These are phyloP conservation scores for Suhomyces canberraensis DNA, from an alignment of 805 yeast species.

Conservation along the genomic window DNA sequence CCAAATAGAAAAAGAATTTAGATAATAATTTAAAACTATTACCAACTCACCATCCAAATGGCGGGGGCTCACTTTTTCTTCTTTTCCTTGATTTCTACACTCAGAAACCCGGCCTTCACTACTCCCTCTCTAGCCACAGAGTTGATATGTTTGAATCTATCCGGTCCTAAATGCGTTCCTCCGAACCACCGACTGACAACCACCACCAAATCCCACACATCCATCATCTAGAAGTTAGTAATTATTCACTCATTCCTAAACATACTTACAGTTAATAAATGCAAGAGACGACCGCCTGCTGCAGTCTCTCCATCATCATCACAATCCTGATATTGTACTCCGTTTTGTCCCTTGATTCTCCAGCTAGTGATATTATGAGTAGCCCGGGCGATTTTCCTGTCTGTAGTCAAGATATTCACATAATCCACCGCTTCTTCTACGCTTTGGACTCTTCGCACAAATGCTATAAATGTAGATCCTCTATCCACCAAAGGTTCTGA, in stretches of 20 bases:
- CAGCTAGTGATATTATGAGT: conserved; percentile 85
- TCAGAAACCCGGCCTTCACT: conserved; percentile 53
- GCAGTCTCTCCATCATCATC: conserved; percentile 98
- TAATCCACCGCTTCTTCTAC: conserved; percentile 63
- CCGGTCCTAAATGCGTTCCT: conserved; percentile 89
- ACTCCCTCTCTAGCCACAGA: conserved; percentile 84
- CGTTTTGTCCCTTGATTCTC: conserved; percentile 61
- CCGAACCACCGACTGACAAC: conserved; percentile 93
- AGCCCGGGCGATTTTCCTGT: conserved; percentile 64
- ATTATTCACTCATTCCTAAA: not conserved
- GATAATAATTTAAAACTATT: no score
- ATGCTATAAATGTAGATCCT: conserved; percentile 81
- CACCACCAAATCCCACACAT: conserved; percentile 79
- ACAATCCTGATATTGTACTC: conserved; percentile 70
- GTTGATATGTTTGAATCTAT: conserved; percentile 90
- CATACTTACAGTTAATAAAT: conserved; percentile 57
- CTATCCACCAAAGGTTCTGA: conserved; percentile 81
- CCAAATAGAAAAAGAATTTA: no score
- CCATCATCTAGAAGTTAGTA: conserved; percentile 52
- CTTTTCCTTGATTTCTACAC: conserved; percentile 19
- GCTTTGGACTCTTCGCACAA: conserved; percentile 57
- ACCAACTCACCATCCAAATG: no score
- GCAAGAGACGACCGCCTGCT: conserved; percentile 85
- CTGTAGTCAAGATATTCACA: conserved; percentile 53
- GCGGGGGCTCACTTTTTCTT: conserved; percentile 23